These are phyloP conservation scores for Phytophthora rubi DNA, from an alignment of 352 stramenopile genomes.

Conservation along the genomic window DNA sequence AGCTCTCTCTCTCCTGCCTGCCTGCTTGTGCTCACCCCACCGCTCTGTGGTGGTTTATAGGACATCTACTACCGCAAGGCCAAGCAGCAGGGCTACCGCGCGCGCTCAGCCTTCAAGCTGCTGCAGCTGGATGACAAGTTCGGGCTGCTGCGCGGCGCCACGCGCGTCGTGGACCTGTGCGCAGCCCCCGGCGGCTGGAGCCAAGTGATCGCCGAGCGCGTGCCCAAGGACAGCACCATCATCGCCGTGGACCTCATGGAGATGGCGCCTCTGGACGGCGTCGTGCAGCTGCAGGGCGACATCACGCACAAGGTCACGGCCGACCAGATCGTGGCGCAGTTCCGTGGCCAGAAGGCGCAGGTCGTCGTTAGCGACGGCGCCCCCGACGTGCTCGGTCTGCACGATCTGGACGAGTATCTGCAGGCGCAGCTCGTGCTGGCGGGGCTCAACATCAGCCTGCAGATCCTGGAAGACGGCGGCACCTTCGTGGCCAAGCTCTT, in stretches of 20 bases:
- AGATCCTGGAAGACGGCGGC: conserved; percentile 71
- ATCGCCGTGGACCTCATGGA: conserved; percentile 91
- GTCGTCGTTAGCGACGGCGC: conserved; percentile 99
- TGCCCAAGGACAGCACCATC: conserved; percentile 57
- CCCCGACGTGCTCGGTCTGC: conserved; percentile 94
- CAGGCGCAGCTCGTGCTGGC: conserved; percentile 83
- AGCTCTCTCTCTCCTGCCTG: background rate
- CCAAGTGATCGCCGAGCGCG: conserved; percentile 82
- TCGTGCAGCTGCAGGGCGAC: conserved; percentile 80
- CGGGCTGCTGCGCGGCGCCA: conserved; percentile 91
- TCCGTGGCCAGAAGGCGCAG: conserved; percentile 90
- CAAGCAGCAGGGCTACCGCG: conserved; percentile 96
- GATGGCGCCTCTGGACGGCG: conserved; percentile 96
- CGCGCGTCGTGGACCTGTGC: conserved; percentile 83
- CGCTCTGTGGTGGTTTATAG: conserved; percentile 23
- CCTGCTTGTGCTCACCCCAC: background rate
- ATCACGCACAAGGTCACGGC: conserved; percentile 83
- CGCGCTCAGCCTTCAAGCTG: conserved; percentile 98
- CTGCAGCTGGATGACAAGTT: conserved; percentile 99
- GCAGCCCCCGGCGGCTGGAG: conserved; percentile 87
- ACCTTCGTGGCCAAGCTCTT: conserved; percentile 91
- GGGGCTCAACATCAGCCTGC: conserved; percentile 81
- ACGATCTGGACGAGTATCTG: conserved; percentile 86
- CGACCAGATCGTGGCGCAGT: conserved; percentile 73
- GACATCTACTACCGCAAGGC: conserved; percentile 95